Evolutionary conservation across 2,329 filamentous ascomycete genomes (phyloP), one percentile per base, ranked within the genome.

Genomic region (Rhynchosporium graminicola): DNA sequence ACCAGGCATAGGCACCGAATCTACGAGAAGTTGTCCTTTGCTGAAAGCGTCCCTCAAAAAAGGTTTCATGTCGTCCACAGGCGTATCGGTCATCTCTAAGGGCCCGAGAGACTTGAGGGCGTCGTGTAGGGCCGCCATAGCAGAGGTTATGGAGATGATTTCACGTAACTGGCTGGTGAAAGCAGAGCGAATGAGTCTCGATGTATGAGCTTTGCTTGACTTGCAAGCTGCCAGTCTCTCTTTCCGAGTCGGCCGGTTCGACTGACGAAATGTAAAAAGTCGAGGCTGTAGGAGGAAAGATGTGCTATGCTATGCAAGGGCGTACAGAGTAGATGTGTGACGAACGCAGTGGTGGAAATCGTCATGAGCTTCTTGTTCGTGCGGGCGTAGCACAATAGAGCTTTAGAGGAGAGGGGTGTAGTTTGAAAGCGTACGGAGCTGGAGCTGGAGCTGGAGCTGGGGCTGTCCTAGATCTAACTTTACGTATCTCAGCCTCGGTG

Each of bases 11-110:
- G 92, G 92, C 1, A 96, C 83, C 5, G 91, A 94, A 71, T 93
- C 90, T 69, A 90, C 79, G 61, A 96, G 83, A 20, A 88, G 79
- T 70, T 92, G 88, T 26, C 86, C 86, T 64, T 89, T 82, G 33
- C 77, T 77, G 73, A 94, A 90, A 63, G 89, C 84, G 47, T 80
- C 77, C 61, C 77, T 71, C 47, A 89, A 75, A 72, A 86, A 87
- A 7, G 77, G 70, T 26, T 80, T 76, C 46, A 87, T 80, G 62
- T 81, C 77, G 52, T 83, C 77, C 29, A 76, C 73, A 65, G 77
- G 69, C 58, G 79, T 71, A 29, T 75, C 75, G 40, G 79, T 74
- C 81, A 83, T 87, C 50, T 82, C 77, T 63, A 82, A 77, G 10
- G 85, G 83, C 40, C 79, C 78, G 45, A 90, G 80, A 42, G 79